phyloP scores from a whole-genome alignment of 106 monocot species.

The Narthecium ossifragum region DNA sequence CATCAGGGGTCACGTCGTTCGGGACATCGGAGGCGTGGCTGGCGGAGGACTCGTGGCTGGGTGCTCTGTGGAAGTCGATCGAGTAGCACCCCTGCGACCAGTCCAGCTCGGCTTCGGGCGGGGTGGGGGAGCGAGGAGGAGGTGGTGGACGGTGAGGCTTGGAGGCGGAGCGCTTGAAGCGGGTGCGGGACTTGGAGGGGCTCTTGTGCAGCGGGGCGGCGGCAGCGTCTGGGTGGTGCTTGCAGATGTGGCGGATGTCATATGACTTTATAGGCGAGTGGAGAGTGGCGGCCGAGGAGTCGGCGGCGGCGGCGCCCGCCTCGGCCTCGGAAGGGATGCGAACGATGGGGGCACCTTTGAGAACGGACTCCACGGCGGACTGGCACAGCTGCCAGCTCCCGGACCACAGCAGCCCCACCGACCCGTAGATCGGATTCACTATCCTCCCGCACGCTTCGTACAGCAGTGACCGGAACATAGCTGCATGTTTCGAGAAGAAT shows the following conservation, averaged over 20 bases:
- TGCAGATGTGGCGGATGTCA: constrained; percentile 63
- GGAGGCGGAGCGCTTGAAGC: constrained; percentile 48
- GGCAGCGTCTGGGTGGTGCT: constrained; percentile 3
- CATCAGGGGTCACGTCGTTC: no score
- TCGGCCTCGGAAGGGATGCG: constrained; percentile 35
- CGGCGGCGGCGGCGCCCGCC: constrained; percentile 22
- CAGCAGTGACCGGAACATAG: constrained; percentile 44
- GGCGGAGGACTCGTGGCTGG: constrained; percentile 30
- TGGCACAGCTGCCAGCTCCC: constrained; percentile 51
- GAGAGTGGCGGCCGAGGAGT: no score
- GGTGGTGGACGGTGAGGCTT: constrained; percentile 26
- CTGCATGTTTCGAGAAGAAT: constrained; percentile 14
- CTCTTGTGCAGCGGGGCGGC: constrained; percentile 26
- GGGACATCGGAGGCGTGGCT: no score
- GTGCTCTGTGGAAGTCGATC: constrained; percentile 3
- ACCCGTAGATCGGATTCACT: constrained; percentile 58
- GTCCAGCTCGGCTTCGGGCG: not conserved
- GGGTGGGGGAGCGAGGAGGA: constrained; percentile 21
- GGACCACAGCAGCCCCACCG: constrained; percentile 57
- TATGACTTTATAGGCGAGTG: constrained; percentile 49
- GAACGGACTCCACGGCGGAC: constrained; percentile 52
- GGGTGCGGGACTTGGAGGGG: constrained; percentile 20
- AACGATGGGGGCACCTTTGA: constrained; percentile 38
- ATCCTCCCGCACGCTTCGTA: constrained; percentile 64
- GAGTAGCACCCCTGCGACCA: not conserved